A percentile compares a stretch with the other conserved stretches of the same genome.
Evolutionary conservation across 306 rosid genomes (phyloP).

Genomic region (Argentina anserina): DNA sequence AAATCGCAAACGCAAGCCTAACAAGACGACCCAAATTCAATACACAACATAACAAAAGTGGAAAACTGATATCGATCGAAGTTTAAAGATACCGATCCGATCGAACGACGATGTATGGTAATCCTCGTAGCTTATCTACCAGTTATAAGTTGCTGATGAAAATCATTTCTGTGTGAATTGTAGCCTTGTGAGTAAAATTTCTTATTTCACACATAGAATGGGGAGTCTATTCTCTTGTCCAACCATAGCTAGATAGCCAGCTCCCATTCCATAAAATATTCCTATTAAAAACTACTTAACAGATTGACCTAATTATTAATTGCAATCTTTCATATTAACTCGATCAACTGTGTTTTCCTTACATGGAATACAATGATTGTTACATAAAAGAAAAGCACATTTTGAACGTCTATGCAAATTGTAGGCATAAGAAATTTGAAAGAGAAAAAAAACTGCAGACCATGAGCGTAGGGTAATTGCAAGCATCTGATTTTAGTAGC

Average conservation of each 20-base stretch:
- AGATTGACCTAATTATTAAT: not conserved
- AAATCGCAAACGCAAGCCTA: not conserved
- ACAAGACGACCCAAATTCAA: not conserved
- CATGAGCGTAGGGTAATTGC: not conserved
- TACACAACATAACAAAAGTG: not conserved
- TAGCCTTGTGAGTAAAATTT: not conserved
- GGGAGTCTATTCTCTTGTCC: too few species aligned
- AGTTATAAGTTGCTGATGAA: not conserved
- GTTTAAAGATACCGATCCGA: not conserved
- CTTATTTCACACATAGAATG: not conserved
- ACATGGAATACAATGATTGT: not conserved
- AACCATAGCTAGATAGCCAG: not conserved
- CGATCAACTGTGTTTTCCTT: not conserved
- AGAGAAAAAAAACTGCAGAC: not conserved
- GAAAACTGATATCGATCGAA: too few species aligned
- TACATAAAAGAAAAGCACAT: conserved; percentile 5
- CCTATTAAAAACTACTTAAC: not conserved
- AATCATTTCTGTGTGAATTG: not conserved
- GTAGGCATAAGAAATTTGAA: not conserved
- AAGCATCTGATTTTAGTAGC: not conserved
- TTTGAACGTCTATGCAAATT: conserved; percentile 8
- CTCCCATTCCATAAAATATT: not conserved
- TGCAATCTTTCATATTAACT: not conserved
- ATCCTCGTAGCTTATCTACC: not conserved
- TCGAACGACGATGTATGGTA: not conserved